phyloP scores from a whole-genome alignment of 2,329 filamentous ascomycete genomes.

The Emericellopsis atlantica region DNA sequence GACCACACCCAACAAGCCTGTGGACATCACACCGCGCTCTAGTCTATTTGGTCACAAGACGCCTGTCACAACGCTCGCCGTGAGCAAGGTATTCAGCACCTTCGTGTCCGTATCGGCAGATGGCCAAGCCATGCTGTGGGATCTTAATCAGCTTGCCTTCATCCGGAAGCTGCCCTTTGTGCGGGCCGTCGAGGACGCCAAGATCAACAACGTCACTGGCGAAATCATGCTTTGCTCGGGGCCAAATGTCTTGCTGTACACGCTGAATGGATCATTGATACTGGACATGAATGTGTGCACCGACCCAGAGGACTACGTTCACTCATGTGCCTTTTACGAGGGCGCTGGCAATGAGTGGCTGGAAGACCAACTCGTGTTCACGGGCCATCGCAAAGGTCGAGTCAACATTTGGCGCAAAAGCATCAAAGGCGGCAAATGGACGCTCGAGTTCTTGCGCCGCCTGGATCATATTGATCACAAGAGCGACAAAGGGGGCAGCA shows the following conservation, averaged over 20 bases:
- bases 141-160: conserved; percentile 81
- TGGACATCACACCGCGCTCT: conserved; percentile 67
- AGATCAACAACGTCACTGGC: conserved; percentile 82
- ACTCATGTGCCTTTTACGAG: conserved; percentile 85
- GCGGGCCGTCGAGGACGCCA: conserved; percentile 56
- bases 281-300: conserved; percentile 71
- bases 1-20: conserved; percentile 48
- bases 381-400: conserved; percentile 70
- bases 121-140: conserved; percentile 82
- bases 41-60: conserved; percentile 85
- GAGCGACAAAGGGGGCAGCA: conserved; percentile 44
- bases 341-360: conserved; percentile 85
- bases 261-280: conserved; percentile 74
- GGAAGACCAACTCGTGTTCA: conserved; percentile 75
- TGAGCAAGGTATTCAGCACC: conserved; percentile 79
- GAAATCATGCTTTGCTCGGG: conserved; percentile 80
- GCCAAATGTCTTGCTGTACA: conserved; percentile 64
- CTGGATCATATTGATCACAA: conserved; percentile 66
- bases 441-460: conserved; percentile 64
- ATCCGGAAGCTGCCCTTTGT: conserved; percentile 58
- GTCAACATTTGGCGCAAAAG: conserved; percentile 66
- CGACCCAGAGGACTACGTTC: conserved; percentile 57
- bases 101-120: conserved; percentile 74
- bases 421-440: conserved; percentile 50
- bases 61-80: conserved; percentile 68